These are phyloP conservation scores for Xylaria grammica DNA, from an alignment of 495 filamentous ascomycete genomes.

Conservation along the genomic window DNA sequence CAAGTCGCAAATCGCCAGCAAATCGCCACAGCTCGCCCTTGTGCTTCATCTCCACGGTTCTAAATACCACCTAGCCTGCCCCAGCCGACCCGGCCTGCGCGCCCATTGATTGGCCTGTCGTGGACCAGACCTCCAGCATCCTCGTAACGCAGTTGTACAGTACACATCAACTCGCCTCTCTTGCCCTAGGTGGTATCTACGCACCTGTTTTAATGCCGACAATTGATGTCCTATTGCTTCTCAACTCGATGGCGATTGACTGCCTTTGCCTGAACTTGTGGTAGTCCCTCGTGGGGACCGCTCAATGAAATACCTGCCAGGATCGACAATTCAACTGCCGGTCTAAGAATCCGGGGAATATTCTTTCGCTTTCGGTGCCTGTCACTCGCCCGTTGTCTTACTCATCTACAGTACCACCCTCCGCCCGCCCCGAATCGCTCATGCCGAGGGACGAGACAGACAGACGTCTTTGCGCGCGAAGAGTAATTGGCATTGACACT, in stretches of 20 bases:
- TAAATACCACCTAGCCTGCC: conserved; percentile 2
- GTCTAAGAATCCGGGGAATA: conserved; percentile 18
- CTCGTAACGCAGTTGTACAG: conserved; percentile 15
- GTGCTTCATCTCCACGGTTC: conserved; percentile 20
- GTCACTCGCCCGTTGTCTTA: conserved; percentile 23
- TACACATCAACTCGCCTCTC: conserved; percentile 12
- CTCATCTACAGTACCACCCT: conserved; percentile 17
- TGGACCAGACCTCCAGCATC: conserved; percentile 21
- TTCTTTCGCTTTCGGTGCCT: conserved; percentile 19
- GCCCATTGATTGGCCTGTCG: conserved; percentile 24
- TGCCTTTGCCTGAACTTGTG: not conserved
- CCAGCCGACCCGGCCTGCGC: conserved; percentile 10
- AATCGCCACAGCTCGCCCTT: conserved; percentile 24
- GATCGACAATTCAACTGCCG: conserved; percentile 9
- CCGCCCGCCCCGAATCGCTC: conserved; percentile 16
- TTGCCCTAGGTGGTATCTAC: no score
- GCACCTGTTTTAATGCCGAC: conserved; percentile 8
- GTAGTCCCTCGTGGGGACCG: not conserved
- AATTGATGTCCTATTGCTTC: conserved; percentile 1
- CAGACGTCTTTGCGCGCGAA: not conserved
- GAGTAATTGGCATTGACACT: not conserved
- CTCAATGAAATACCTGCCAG: not conserved
- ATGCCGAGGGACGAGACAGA: not conserved
- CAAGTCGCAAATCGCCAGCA: no score
- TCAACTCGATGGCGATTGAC: not conserved